Evolutionary conservation across 164 flowering plant species (phyloP).

Genomic region (Cinnamomum chago): DNA sequence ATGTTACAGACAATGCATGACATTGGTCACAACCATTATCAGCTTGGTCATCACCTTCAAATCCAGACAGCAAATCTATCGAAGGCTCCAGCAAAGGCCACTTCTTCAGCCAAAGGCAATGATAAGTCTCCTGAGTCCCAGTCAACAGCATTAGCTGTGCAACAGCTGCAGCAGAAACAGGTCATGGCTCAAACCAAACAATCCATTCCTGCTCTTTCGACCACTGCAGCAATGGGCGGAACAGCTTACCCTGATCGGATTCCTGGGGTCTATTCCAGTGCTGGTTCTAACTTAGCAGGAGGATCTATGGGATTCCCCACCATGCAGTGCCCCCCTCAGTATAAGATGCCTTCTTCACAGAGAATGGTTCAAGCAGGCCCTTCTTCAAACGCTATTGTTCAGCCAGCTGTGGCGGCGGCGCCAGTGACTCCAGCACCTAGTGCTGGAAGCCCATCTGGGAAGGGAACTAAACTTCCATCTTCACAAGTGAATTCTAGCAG

Average conservation of each 20-base stretch:
- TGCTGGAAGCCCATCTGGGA: conserved; percentile 6
- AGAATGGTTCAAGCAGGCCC: conserved; percentile 2
- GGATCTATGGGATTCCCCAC: conserved; percentile 9
- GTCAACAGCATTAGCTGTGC: background rate
- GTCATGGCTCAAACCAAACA: conserved; percentile 6
- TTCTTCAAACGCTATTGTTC: conserved; percentile 1
- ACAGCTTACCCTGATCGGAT: conserved; percentile 2
- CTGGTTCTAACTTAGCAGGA: conserved; percentile 6
- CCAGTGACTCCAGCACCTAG: background rate
- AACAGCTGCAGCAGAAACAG: conserved; percentile 9
- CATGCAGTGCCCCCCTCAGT: conserved; percentile 7
- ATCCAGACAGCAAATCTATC: conserved; percentile 6
- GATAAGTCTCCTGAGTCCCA: conserved; percentile 12
- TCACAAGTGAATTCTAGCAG: conserved; percentile 5
- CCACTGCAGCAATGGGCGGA: background rate
- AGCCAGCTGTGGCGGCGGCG: background rate
- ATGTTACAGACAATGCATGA: conserved; percentile 11
- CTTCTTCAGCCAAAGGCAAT: background rate
- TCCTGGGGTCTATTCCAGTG: conserved; percentile 5
- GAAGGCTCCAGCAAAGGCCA: conserved; percentile 8
- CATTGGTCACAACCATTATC: conserved; percentile 7
- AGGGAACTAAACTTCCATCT: conserved; percentile 2
- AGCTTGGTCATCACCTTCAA: background rate
- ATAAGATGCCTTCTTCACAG: conserved; percentile 6
- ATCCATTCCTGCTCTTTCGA: background rate